Conservation (phyloP, 176 grass and related monocot genomes). For the Bolboschoenus planiculmis region DNA sequence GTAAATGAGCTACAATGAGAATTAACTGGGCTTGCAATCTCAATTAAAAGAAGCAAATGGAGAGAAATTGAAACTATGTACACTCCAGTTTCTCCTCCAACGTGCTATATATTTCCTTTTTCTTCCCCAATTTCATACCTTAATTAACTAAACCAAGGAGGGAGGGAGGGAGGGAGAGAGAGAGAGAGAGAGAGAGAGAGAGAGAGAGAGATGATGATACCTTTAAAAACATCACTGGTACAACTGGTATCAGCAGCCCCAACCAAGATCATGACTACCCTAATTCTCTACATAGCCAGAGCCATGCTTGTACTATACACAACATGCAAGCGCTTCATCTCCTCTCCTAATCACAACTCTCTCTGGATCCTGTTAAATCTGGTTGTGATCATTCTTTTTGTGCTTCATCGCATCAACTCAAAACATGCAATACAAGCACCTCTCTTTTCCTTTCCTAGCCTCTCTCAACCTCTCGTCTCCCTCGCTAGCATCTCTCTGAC, state of each 20-base stretch:
- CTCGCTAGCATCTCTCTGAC: neutral
- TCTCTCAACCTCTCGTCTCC: neutral
- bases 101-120: neutral
- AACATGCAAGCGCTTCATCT: neutral
- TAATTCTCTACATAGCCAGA: neutral
- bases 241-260: neutral
- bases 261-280: neutral
- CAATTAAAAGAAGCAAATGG: neutral
- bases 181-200: too few species aligned
- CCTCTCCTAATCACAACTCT: neutral
- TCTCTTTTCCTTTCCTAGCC: conserved; percentile 1
- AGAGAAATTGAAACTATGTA: neutral
- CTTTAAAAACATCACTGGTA: neutral
- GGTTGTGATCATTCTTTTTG: neutral
- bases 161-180: too few species aligned
- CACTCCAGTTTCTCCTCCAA: neutral
- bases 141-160: neutral
- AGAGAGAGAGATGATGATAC: neutral
- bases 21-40: neutral
- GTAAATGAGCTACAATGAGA: neutral
- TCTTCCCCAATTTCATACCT: neutral
- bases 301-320: neutral
- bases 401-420: neutral
- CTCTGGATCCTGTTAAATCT: neutral
- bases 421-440: neutral